Conservation (phyloP, 371 early-diverging fungal genomes). For the Entomophthora muscae region DNA sequence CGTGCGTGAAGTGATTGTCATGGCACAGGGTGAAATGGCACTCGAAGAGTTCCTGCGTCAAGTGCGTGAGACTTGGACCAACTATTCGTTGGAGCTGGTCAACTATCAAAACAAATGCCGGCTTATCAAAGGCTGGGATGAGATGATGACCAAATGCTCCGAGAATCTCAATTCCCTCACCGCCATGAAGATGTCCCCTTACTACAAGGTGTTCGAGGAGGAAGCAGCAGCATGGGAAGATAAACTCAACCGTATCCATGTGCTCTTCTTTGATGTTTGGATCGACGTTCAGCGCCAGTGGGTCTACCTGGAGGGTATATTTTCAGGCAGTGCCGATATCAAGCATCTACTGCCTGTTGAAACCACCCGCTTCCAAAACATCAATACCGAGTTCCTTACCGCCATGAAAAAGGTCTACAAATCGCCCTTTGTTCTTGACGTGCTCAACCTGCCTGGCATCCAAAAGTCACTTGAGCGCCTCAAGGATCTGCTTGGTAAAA, state of each 20-base stretch:
- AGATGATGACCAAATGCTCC: constrained; percentile 84
- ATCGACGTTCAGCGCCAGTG: constrained; percentile 98
- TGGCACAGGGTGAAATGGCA: constrained; percentile 98
- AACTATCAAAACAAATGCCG: constrained; percentile 94
- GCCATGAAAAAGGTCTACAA: constrained; percentile 97
- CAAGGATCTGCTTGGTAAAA: constrained; percentile 78
- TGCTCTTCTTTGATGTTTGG: constrained; percentile 90
- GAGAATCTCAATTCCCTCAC: constrained; percentile 88
- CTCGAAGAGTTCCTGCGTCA: constrained; percentile 93
- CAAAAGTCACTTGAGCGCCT: constrained; percentile 90
- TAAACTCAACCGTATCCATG: constrained; percentile 84
- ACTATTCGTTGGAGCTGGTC: constrained; percentile 79
- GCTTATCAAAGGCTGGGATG: constrained; percentile 94
- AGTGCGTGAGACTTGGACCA: constrained; percentile 82
- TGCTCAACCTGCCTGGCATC: constrained; percentile 79
- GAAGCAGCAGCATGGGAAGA: constrained; percentile 92
- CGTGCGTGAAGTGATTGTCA: constrained; percentile 70
- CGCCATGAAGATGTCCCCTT: constrained; percentile 94
- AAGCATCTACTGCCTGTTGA: constrained; percentile 91
- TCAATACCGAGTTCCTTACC: constrained; percentile 90
- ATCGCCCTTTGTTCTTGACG: constrained; percentile 87
- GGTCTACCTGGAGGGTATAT: constrained; percentile 97
- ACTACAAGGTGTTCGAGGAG: constrained; percentile 95
- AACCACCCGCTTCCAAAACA: constrained; percentile 82
- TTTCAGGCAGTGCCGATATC: constrained; percentile 88